Percentiles rank a stretch among this genome's conserved stretches.
phyloP scores from a whole-genome alignment of 2,329 filamentous ascomycete species.

The Epichloe baconii region DNA sequence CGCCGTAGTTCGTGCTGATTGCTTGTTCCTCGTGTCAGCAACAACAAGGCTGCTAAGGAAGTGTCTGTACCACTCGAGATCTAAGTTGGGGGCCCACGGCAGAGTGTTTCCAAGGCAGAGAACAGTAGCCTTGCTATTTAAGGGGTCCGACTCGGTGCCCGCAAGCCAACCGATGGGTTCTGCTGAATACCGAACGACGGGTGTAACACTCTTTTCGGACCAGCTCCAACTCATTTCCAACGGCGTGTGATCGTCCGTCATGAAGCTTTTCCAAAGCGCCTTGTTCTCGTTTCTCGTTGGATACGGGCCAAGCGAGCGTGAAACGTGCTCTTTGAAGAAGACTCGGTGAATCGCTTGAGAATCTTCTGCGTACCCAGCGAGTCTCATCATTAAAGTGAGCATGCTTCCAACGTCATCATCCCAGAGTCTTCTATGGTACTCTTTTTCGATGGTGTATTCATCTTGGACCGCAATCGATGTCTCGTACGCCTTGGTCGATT shows the following conservation, averaged over 20 bases:
- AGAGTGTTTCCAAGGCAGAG: neutral
- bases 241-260: conserved; percentile 26
- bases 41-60: neutral
- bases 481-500: neutral
- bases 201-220: conserved; percentile 7
- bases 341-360: neutral
- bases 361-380: neutral
- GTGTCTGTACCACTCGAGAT: neutral
- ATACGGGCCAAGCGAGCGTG: neutral
- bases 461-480: neutral
- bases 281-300: neutral
- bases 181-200: conserved; percentile 19
- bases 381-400: neutral
- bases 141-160: conserved; percentile 13
- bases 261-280: conserved; percentile 23
- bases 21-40: neutral
- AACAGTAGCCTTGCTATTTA: neutral
- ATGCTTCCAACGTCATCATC: neutral
- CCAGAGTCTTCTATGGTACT: neutral
- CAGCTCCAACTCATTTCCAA: conserved; percentile 27
- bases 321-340: neutral
- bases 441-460: neutral
- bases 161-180: conserved; percentile 20
- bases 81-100: neutral
- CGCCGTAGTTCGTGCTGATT: neutral